A percentile compares a stretch with the other conserved stretches of the same genome.
These are phyloP conservation scores for Voacanga thouarsii DNA, from an alignment of 257 asterid species.

Conservation along the genomic window DNA sequence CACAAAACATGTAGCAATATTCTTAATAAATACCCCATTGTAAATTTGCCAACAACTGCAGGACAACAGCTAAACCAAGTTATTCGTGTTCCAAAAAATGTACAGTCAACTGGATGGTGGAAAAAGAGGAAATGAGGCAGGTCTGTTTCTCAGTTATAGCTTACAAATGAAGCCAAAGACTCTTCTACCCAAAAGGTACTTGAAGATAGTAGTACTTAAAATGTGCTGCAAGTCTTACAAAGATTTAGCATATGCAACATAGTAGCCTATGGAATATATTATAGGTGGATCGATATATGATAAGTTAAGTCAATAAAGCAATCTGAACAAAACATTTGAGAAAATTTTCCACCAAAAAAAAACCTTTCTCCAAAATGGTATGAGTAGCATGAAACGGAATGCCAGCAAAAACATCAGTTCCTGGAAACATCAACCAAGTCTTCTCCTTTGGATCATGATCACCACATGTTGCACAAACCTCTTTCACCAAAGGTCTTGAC, in stretches of 20 bases:
- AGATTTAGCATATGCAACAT: neutral
- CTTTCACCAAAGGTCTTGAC: conserved; percentile 70
- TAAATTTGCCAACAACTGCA: neutral
- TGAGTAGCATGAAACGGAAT: conserved; percentile 88
- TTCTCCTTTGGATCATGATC: conserved; percentile 74
- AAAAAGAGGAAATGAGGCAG: neutral
- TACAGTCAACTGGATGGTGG: neutral
- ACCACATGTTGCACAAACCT: conserved; percentile 82
- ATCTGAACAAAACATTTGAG: neutral
- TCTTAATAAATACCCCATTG: neutral
- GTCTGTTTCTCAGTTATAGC: neutral
- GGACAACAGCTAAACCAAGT: neutral
- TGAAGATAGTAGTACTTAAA: neutral
- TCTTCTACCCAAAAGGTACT: neutral
- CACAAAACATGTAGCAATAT: neutral
- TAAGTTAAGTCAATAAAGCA: neutral
- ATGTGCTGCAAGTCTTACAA: too few species aligned
- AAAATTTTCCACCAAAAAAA: neutral
- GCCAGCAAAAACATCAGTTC: conserved; percentile 8
- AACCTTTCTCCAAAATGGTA: conserved; percentile 84
- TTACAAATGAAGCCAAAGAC: neutral
- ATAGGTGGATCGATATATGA: neutral
- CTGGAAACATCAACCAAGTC: conserved; percentile 51
- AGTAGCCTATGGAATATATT: neutral
- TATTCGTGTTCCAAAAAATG: neutral